Evolutionary conservation across 345 rosid genomes (phyloP).

Genomic region (Gossypium bickii): DNA sequence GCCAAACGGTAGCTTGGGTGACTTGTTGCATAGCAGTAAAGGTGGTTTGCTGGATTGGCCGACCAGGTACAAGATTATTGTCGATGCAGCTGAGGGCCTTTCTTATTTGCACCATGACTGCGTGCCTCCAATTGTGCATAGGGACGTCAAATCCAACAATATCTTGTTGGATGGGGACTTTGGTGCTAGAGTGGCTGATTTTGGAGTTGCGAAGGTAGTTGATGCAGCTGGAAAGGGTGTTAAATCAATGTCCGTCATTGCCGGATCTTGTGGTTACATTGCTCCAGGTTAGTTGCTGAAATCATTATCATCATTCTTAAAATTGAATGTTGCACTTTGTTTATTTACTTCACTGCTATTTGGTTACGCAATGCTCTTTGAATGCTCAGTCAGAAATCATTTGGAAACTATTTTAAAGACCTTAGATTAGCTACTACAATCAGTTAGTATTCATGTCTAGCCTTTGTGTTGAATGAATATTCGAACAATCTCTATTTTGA

Average conservation of each 20-base stretch:
- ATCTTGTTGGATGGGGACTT: constrained; percentile 82
- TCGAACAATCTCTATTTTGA: not conserved
- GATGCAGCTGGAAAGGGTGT: constrained; percentile 65
- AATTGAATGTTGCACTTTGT: not conserved
- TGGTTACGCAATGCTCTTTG: not conserved
- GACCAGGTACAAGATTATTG: constrained; percentile 66
- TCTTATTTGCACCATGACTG: constrained; percentile 95
- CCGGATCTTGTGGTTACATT: constrained; percentile 97
- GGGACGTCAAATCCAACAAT: constrained; percentile 95
- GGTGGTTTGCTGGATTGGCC: constrained; percentile 84
- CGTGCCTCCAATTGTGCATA: constrained; percentile 87
- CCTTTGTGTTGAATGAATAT: not conserved
- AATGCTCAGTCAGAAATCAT: not conserved
- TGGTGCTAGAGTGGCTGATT: constrained; percentile 95
- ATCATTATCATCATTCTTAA: not conserved
- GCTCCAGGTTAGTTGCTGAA: constrained; percentile 77
- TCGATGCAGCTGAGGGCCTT: constrained; percentile 93
- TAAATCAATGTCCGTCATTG: constrained; percentile 88
- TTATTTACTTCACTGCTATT: not conserved
- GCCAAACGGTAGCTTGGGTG: constrained; percentile 96
- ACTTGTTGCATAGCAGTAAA: constrained; percentile 82
- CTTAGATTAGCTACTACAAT: not conserved
- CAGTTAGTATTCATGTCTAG: not conserved
- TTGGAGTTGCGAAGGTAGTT: constrained; percentile 87
- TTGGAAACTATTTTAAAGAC: not conserved